phyloP scores from a whole-genome alignment of 495 filamentous ascomycete genomes.

The Jackrogersella minutella region DNA sequence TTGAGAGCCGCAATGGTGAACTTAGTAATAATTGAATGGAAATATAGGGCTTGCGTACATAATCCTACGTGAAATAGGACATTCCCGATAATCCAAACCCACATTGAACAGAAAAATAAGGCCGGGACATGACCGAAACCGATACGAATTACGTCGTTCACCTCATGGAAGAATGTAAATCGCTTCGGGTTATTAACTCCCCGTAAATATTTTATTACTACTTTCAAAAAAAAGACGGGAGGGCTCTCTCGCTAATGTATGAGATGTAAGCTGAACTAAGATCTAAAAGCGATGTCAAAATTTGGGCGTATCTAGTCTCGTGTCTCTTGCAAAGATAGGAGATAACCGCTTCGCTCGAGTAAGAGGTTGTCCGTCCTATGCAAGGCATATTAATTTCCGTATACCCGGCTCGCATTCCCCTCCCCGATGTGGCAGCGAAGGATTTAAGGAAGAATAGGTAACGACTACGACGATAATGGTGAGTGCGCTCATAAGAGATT shows the following conservation, averaged over 20 bases:
- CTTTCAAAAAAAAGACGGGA: neutral
- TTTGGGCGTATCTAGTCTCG: too few species aligned
- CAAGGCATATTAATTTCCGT: neutral
- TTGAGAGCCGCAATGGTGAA: too few species aligned
- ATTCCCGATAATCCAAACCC: too few species aligned
- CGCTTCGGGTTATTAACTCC: neutral
- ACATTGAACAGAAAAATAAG: neutral
- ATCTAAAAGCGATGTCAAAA: neutral
- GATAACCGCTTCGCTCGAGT: too few species aligned
- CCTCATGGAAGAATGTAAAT: neutral
- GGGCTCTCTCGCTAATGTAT: neutral
- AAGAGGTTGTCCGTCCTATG: too few species aligned
- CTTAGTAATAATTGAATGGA: neutral
- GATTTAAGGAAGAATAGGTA: too few species aligned
- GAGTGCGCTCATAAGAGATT: too few species aligned
- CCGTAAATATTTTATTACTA: neutral
- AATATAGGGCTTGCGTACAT: neutral
- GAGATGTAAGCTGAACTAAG: conserved; percentile 5
- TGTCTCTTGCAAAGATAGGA: neutral
- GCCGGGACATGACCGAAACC: neutral
- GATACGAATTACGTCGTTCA: neutral
- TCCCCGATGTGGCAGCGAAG: neutral
- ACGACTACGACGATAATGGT: too few species aligned
- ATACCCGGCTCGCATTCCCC: neutral
- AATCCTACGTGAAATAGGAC: too few species aligned